These are phyloP conservation scores for Candolleomyces eurysporus DNA, from an alignment of 768 basidiomycete genomes.

Conservation along the genomic window DNA sequence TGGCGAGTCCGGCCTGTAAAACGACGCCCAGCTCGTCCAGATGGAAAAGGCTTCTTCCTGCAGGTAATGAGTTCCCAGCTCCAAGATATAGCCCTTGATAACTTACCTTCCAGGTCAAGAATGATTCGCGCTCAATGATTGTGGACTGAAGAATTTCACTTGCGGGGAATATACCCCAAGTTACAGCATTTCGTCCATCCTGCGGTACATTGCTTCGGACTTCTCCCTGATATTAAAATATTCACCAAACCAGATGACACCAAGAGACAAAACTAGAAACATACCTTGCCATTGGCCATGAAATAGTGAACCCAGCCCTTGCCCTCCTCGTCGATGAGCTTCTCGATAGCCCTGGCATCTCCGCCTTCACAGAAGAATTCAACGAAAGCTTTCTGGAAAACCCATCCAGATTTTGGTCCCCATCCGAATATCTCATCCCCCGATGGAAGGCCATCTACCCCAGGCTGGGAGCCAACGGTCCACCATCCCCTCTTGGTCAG, in stretches of 20 bases:
- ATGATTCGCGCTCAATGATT: constrained; percentile 93
- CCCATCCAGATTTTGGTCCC: constrained; percentile 90
- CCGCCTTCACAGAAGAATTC: constrained; percentile 84
- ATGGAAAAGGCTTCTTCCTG: constrained; percentile 96
- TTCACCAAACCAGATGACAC: background rate
- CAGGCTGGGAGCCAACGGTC: constrained; percentile 97
- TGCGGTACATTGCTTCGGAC: constrained; percentile 76
- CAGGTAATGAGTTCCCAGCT: constrained; percentile 4
- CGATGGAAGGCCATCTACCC: constrained; percentile 77
- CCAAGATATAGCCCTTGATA: background rate
- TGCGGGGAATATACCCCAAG: constrained; percentile 98
- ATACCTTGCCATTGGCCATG: constrained; percentile 75
- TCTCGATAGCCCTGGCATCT: constrained; percentile 60
- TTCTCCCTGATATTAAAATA: constrained; percentile 56
- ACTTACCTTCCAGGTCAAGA: constrained; percentile 92
- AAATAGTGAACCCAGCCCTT: constrained; percentile 79
- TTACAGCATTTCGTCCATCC: constrained; percentile 88
- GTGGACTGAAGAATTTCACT: constrained; percentile 96
- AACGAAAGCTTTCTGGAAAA: constrained; percentile 97
- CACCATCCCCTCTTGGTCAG: constrained; percentile 85
- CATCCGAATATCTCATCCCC: constrained; percentile 84
- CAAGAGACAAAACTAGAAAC: constrained; percentile 18
- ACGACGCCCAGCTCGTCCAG: constrained; percentile 92
- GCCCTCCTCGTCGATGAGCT: constrained; percentile 51
- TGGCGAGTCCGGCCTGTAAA: constrained; percentile 73